Base-by-base conservation (phyloP, 2,329 filamentous ascomycete species). In the Rhinocladiella mackenziei region DNA sequence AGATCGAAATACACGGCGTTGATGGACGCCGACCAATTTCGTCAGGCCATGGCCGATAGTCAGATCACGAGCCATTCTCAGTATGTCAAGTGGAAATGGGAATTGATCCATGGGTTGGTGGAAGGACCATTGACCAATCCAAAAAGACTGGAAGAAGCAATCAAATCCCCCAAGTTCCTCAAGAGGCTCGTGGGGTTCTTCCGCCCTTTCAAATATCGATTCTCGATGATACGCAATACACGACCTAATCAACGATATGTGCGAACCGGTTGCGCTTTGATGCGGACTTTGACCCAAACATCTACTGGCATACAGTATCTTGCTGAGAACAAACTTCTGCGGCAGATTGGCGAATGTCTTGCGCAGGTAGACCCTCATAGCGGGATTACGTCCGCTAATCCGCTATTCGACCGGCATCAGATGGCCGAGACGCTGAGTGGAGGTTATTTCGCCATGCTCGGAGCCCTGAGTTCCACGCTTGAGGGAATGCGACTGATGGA, bases 11-110 rank as follows among this genome's bases (percentile, higher is more conserved):
- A 80, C 35, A 78, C 73, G 39, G 73, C 78, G 40, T 69, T 75
- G 18, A 77, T 84, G 67, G 81, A 84, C 52, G 80, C 83, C 56
- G 73, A 73, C 1, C 73, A 76, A 42, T 84, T 84, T 56, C 72
- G 80, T 30, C 74, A 73, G 42, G 68, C 79, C 19, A 75, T 84
- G 60, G 63, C 75, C 28, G 73, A 97, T 49, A 92, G 87, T 3
- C 82, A 88, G 42, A 88, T 98, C 2, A 71, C 97, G 33, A 86
- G 84, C 51, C 92, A 86, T 48, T 88, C 88, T 50, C 96, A 94
- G 56, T 95, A 86, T 59, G 74, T 81, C 28, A 98, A 98, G 63
- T 98, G 92, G 92, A 91, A 94, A 61, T 98, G 94, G 92, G 88
- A 94, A 50, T 73, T 94, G 26, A 89, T 98, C 30, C 77, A 89